Percentiles rank a stretch among this genome's conserved stretches.
These are phyloP conservation scores for Podosphaera fusca DNA, from an alignment of 2,329 filamentous ascomycete species.

Conservation along the genomic window DNA sequence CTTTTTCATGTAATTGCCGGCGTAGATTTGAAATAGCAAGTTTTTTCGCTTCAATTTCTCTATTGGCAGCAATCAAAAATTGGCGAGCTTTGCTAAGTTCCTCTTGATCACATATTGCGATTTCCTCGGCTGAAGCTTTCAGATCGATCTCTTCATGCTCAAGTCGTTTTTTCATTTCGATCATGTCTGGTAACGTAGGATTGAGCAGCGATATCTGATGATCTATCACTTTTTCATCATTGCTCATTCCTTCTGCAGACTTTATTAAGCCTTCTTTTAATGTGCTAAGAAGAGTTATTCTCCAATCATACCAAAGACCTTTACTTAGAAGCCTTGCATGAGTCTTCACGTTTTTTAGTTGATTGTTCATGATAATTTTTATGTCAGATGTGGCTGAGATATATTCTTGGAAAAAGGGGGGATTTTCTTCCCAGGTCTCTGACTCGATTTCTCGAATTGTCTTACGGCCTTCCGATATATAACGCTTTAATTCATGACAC, in stretches of 20 bases:
- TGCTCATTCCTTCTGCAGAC: slow-evolving; percentile 53
- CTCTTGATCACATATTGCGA: slow-evolving; percentile 59
- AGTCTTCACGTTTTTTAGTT: slow-evolving; percentile 93
- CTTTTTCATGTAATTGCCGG: slow-evolving; percentile 41
- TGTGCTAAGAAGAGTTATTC: slow-evolving; percentile 65
- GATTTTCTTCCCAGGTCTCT: slow-evolving; percentile 76
- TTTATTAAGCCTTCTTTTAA: slow-evolving; percentile 62
- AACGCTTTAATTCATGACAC: slow-evolving; percentile 86
- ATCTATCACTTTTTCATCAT: slow-evolving; percentile 42
- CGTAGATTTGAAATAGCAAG: slow-evolving; percentile 42
- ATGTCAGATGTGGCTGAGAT: slow-evolving; percentile 64
- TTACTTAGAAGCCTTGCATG: slow-evolving; percentile 79
- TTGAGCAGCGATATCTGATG: slow-evolving; percentile 48
- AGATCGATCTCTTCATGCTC: slow-evolving; percentile 41
- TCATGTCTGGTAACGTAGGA: slow-evolving; percentile 39
- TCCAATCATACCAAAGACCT: slow-evolving; percentile 96
- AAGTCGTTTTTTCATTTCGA: slow-evolving; percentile 36
- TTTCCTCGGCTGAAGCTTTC: slow-evolving; percentile 46
- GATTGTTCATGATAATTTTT: slow-evolving; percentile 73
- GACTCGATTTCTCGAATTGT: slow-evolving; percentile 80
- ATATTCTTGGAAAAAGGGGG: slow-evolving; percentile 78
- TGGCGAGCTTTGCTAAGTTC: slow-evolving; percentile 55
- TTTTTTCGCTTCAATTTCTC: slow-evolving; percentile 47
- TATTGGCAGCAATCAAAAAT: slow-evolving; percentile 38
- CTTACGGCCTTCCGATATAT: slow-evolving; percentile 77